Evolutionary conservation across 371 early-diverging fungal species (phyloP), one percentile per base, ranked within the genome.

Genomic region (Apophysomyces ossiformis): DNA sequence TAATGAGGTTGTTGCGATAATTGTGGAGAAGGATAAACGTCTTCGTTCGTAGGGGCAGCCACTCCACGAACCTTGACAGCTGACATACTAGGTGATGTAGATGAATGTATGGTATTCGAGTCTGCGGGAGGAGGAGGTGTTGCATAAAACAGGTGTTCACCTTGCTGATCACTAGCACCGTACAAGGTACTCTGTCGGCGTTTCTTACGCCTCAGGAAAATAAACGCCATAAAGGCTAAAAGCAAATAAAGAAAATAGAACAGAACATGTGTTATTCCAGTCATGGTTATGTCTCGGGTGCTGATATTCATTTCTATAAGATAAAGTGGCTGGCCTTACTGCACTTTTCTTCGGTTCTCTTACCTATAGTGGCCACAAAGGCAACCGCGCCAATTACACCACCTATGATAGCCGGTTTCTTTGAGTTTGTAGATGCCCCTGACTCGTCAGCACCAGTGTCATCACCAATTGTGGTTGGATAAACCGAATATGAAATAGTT

Each of bases 101-200:
- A 50, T 21, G 54, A 50, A 21, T 50, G n/a, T 50, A 50, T 26
- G 21, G 54, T 50, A 9, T n/a, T 50, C 9, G 54, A 7, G 21
- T 50, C 54, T 32, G 54, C 54, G 21, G 54, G 54, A 50, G 35
- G 54, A 45, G 46, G 46, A 50, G 54, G 54, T 18, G 54, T 5
- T 50, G 54, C 54, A 50, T 50, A 50, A 50, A 50, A 50, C 54
- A 50, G 21, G 54, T 50, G 54, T 50, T 50, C 54, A 32, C 21
- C 54, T 50, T 50, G 54, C 54, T 50, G 54, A 50, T 50, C 54
- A 50, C 54, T 11, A 9, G 54, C 21, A 21, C 54, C 54, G 21
- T 50, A 50, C n/a, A 50, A 50, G 7, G 54, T 50, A 21, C 54
- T 50, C 21, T 50, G 18, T 50, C 54, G 54, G 54, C 54, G 54